Evolutionary conservation across 2,329 filamentous ascomycete genomes (phyloP), one percentile per base, ranked within the genome.

Genomic region (Aspergillus novofumigatus): DNA sequence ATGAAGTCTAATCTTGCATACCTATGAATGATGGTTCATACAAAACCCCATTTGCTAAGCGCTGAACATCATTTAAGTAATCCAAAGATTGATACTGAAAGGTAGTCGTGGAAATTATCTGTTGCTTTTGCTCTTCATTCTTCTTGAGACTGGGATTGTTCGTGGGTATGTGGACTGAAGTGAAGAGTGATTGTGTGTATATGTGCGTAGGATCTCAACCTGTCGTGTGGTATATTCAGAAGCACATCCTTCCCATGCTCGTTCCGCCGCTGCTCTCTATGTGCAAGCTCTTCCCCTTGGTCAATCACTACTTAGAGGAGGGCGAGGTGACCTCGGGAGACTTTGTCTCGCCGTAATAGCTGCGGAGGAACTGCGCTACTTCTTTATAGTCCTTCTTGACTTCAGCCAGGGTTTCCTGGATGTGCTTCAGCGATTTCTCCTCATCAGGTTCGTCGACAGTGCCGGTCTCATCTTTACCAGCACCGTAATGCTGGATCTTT

Each of bases 401-500:
- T 49, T 83, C 79, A 49, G 79, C 78, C 61, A 97, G 82, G 7
- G 87, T 90, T 48, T 86, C 83, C 63, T 80, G 80, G 68, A 96
- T 90, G 59, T 84, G 85, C 60, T 83, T 75, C 38, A 97, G 80
- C 67, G 88, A 91, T 51, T 85, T 77, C 2, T 86, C 78, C 58
- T 87, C 81, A 67, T 95, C 86, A 1, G 80, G 77, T 70, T 91
- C 86, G 56, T 85, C 81, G 44, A 80, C 77, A 5, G 80, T 82
- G 45, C 92, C 92, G 47, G 89, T 87, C 59, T 90, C 84, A 65
- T 93, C 92, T 76, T 92, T 91, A 67, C 84, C 81, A 68, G 89
- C 89, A 64, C 93, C 93, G 72, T 87, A 95, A 70, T 96, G 89
- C 76, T 99, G 93, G 68, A 99, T 97, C 81, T 95, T 92, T 77